A percentile compares a stretch with the other conserved stretches of the same genome.
phyloP scores from a whole-genome alignment of 345 rosid species.

The Stellera chamaejasme region DNA sequence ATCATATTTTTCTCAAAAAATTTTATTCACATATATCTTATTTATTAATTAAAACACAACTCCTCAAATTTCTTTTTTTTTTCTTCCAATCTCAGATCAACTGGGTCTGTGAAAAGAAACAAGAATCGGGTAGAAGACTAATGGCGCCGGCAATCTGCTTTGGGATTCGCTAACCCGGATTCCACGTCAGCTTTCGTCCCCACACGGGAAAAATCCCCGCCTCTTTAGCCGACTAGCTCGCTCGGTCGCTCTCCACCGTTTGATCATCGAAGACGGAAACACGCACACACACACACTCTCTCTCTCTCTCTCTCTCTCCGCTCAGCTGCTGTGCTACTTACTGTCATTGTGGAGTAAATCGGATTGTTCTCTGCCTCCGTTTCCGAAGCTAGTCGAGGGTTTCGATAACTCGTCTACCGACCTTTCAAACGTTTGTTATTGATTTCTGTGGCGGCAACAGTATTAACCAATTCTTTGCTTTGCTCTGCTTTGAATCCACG shows the following conservation, averaged over 20 bases:
- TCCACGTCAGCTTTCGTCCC: slow-evolving; percentile 6
- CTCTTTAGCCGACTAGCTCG: background rate
- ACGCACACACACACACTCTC: too few relatives aligned
- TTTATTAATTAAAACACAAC: too few relatives aligned
- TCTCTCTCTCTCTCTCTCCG: slow-evolving; percentile 4
- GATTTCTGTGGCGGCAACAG: slow-evolving; percentile 24
- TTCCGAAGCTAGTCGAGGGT: background rate
- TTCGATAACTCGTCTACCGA: slow-evolving; percentile 6
- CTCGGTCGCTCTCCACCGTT: slow-evolving; percentile 12
- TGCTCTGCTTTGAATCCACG: slow-evolving; percentile 64
- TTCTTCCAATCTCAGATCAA: too few relatives aligned
- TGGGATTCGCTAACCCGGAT: slow-evolving; percentile 18
- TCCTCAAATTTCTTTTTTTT: too few relatives aligned
- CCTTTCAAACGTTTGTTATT: background rate
- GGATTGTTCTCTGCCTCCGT: background rate
- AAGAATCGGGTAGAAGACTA: slow-evolving; percentile 3
- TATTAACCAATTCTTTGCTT: slow-evolving; percentile 32
- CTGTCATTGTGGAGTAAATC: background rate
- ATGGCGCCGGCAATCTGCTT: slow-evolving; percentile 8
- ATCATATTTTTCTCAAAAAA: too few relatives aligned
- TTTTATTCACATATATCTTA: too few relatives aligned
- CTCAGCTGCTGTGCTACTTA: background rate
- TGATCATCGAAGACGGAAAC: slow-evolving; percentile 9
- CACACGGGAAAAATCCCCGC: slow-evolving; percentile 4
- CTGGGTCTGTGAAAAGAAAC: too few relatives aligned